Percentiles rank a stretch among this genome's conserved stretches.
Evolutionary conservation across 2,329 filamentous ascomycete genomes (phyloP).

Genomic region (Epichloe hybrida): DNA sequence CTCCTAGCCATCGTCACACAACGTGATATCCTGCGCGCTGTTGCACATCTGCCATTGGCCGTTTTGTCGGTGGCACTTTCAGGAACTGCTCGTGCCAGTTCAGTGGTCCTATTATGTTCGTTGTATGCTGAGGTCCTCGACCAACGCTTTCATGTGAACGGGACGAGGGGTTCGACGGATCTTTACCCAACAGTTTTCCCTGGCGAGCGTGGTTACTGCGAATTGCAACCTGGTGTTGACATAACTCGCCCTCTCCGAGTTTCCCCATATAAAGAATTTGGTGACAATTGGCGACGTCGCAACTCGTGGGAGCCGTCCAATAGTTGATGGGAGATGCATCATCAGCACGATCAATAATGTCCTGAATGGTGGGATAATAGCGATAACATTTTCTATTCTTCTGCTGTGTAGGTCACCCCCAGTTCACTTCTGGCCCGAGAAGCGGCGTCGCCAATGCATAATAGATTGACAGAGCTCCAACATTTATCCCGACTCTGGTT

Average conservation of each 20-base stretch:
- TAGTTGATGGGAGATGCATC: background rate
- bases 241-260: background rate
- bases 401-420: slow-evolving; percentile 1
- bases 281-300: slow-evolving; percentile 1
- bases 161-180: background rate
- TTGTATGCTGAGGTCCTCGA: background rate
- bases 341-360: slow-evolving; percentile 4
- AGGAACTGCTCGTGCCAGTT: slow-evolving; percentile 3
- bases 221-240: background rate
- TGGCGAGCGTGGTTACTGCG: background rate
- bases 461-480: background rate
- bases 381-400: slow-evolving; percentile 3
- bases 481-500: background rate
- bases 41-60: slow-evolving; percentile 2
- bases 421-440: background rate
- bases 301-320: background rate
- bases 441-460: background rate
- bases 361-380: slow-evolving; percentile 6
- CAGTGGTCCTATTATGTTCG: background rate
- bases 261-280: background rate
- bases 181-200: background rate
- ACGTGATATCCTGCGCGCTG: background rate
- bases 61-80: background rate
- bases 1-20: background rate
- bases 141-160: slow-evolving; percentile 1